Evolutionary conservation across 441 rosid genomes (phyloP).

Genomic region (Brassica hybrid): DNA sequence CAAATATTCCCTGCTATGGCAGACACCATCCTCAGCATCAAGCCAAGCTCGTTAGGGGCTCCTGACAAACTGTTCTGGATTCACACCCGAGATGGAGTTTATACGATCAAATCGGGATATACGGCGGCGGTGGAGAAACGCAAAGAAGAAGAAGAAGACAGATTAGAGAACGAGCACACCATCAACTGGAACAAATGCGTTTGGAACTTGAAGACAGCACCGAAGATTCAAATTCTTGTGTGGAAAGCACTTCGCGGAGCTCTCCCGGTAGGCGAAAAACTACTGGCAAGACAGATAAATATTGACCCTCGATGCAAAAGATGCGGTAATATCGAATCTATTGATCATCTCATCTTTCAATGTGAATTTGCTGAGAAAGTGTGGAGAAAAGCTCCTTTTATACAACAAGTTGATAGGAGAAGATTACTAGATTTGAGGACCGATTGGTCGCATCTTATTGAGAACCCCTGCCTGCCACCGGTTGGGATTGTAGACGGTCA

Average conservation of each 20-base stretch:
- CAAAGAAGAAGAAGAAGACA: neutral
- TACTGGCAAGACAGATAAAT: neutral
- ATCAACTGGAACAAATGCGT: neutral
- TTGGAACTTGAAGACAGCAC: neutral
- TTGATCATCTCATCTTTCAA: neutral
- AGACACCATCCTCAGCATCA: neutral
- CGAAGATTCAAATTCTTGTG: neutral
- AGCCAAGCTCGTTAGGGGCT: neutral
- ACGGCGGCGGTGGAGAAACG: neutral
- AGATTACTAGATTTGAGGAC: neutral
- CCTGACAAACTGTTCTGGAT: neutral
- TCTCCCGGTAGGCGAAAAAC: neutral
- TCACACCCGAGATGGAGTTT: neutral
- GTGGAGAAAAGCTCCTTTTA: neutral
- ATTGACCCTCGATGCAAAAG: neutral
- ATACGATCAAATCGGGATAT: neutral
- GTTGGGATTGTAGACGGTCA: neutral
- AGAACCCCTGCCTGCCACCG: neutral
- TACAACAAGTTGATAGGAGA: neutral
- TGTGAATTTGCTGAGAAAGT: neutral
- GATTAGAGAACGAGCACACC: neutral
- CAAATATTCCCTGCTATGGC: neutral
- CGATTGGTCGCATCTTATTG: neutral
- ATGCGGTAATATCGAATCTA: neutral
- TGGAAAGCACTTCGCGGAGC: neutral